These are phyloP conservation scores for Apiospora hydei DNA, from an alignment of 2,329 filamentous ascomycete genomes.

Conservation along the genomic window DNA sequence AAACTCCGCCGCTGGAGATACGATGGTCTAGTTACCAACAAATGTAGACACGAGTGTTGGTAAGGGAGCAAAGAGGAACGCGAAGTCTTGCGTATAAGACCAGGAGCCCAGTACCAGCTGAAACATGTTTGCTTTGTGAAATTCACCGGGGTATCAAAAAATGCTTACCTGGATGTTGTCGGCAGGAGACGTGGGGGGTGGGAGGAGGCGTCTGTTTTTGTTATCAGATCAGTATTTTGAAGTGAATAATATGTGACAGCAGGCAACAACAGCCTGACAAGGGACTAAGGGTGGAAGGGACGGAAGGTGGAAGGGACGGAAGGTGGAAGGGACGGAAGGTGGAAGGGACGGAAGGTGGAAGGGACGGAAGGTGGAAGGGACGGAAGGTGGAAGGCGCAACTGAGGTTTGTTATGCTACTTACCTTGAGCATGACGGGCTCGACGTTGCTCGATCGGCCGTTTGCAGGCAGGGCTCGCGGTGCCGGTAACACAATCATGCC, in stretches of 20 bases:
- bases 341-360: background rate
- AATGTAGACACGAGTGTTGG: background rate
- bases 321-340: background rate
- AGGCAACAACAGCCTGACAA: background rate
- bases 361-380: no score
- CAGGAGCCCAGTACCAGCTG: background rate
- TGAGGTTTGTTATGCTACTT: slow-evolving; percentile 36
- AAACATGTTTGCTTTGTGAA: background rate
- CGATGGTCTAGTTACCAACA: background rate
- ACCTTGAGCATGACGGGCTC: slow-evolving; percentile 49
- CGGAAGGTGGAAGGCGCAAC: background rate
- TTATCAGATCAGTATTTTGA: slow-evolving; percentile 24
- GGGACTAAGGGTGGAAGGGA: background rate
- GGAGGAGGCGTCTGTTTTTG: slow-evolving; percentile 34
- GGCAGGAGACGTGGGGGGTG: slow-evolving; percentile 36
- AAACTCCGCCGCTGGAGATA: background rate
- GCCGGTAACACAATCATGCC: slow-evolving; percentile 58
- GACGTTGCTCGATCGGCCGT: slow-evolving; percentile 48
- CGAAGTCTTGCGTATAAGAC: background rate
- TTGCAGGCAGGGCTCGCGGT: slow-evolving; percentile 46
- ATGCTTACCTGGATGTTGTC: slow-evolving; percentile 43
- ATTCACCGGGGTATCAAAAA: background rate
- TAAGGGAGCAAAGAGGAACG: background rate
- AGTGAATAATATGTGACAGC: slow-evolving; percentile 25
- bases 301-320: no score